Evolutionary conservation across 1,284 basidiomycete genomes (phyloP).

Genomic region (Phlebopus sp.): DNA sequence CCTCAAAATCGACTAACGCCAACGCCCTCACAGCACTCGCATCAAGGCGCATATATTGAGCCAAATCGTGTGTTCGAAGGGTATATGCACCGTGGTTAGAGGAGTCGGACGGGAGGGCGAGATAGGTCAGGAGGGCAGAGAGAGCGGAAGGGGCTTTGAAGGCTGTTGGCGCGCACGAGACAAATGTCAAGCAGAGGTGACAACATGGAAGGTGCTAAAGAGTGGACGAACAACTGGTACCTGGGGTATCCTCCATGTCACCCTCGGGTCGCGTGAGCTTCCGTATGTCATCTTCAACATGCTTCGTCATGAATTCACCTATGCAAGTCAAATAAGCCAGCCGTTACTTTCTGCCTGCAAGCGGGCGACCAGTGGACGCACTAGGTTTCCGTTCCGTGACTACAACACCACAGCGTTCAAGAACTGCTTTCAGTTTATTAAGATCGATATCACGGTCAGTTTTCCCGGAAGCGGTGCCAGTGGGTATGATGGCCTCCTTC

Average conservation of each 20-base stretch:
- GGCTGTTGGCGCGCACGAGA: conserved; percentile 7
- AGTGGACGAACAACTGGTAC: conserved; percentile 10
- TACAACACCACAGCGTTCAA: conserved; percentile 91
- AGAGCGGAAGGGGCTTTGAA: conserved; percentile 51
- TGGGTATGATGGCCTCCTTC: conserved; percentile 80
- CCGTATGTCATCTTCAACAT: conserved; percentile 82
- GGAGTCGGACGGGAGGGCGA: conserved; percentile 80
- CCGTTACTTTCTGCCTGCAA: background rate
- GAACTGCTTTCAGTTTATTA: conserved; percentile 76
- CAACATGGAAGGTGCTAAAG: background rate
- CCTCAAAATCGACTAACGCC: conserved; percentile 77
- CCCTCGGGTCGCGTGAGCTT: conserved; percentile 50
- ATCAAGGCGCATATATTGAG: conserved; percentile 95
- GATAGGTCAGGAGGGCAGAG: conserved; percentile 81
- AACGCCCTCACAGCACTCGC: conserved; percentile 92
- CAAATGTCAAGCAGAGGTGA: conserved; percentile 27
- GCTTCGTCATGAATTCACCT: conserved; percentile 86
- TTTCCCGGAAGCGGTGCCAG: conserved; percentile 63
- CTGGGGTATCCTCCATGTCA: conserved; percentile 16
- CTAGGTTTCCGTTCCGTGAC: conserved; percentile 86
- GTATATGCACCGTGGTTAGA: conserved; percentile 82
- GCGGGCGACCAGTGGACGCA: conserved; percentile 34
- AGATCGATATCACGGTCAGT: conserved; percentile 85
- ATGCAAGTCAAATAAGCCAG: background rate
- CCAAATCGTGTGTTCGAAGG: conserved; percentile 86